phyloP scores from a whole-genome alignment of 228 moss, liverwort and hornwort genomes.

The Sphagnum magellanicum region DNA sequence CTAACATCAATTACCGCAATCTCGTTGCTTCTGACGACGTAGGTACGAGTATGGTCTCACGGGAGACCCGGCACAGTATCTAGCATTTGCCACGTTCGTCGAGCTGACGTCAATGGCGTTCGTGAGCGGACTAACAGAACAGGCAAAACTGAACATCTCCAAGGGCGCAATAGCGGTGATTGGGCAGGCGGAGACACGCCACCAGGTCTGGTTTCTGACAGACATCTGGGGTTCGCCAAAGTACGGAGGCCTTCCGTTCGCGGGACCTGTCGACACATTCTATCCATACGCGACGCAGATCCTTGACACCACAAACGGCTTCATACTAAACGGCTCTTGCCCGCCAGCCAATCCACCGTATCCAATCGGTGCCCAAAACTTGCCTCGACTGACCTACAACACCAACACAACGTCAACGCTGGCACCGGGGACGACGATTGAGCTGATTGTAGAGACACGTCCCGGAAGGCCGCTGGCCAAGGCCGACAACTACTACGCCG shows the following conservation, averaged over 20 bases:
- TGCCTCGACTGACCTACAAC: conserved; percentile 1
- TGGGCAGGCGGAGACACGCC: not conserved
- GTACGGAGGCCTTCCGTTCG: not conserved
- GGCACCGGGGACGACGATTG: conserved; percentile 7
- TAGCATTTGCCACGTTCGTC: not conserved
- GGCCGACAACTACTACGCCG: conserved; percentile 7
- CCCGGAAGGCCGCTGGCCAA: conserved; percentile 1
- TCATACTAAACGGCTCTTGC: conserved; percentile 9
- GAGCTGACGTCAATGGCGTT: conserved; percentile 7
- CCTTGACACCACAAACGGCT: conserved; percentile 7
- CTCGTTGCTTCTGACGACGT: too few relatives aligned
- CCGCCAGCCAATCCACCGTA: conserved; percentile 7
- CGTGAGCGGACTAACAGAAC: not conserved
- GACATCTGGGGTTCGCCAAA: conserved; percentile 1
- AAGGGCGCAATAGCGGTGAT: conserved; percentile 1
- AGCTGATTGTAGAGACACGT: not conserved
- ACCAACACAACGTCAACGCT: not conserved
- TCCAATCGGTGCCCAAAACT: conserved; percentile 1
- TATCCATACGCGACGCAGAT: conserved; percentile 9
- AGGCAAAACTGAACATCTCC: conserved; percentile 4
- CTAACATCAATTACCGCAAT: too few relatives aligned
- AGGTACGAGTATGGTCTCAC: not conserved
- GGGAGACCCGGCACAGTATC: not conserved
- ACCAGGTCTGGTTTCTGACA: conserved; percentile 2
- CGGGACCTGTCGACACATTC: conserved; percentile 4